Base-by-base conservation (phyloP, 2,329 filamentous ascomycete genomes). In the Fusarium ramigenum region DNA sequence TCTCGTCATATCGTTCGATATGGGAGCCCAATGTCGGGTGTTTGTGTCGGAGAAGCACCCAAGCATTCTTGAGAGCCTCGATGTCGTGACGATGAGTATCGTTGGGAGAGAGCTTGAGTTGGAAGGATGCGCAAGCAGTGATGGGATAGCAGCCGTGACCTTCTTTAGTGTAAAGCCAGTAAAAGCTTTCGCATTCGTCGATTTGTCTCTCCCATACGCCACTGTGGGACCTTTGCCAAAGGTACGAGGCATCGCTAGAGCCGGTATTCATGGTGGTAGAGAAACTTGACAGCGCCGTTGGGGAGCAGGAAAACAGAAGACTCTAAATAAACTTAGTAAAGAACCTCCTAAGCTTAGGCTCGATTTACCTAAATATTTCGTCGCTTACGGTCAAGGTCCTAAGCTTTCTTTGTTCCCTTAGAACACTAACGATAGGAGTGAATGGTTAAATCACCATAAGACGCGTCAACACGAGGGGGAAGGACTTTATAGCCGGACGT, bases 171-270 rank as follows among this genome's bases (percentile, higher is more conserved):
- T 54, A 64, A 4, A 56, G 19, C 12, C 36, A 42, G 44, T 65
- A 65, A 37, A 65, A 64, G 1, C 21, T 16, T 18, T 65, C 63
- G 2, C 47, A 64, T 5, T 64, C 63, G 21, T 65, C 63, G 19
- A 57, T 30, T 0, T n/a, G 16, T 3, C 60, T 23, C 6, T 46
- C 12, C 60, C 40, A 65, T 0, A 16, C 4, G 2, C 32, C 21
- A 5, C 11, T 0, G 1, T 21, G 4, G 7, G 44, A 44, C 10
- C 12, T 9, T 18, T 25, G 7, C 61, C 44, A 62, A 2, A 15
- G 12, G 9, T 37, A 50, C 7, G 11, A 34, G 9, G 1, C 15
- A 11, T 32, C 21, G 7, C 3, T 23, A 1, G 12, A 7, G 2
- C 3, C 7, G 3, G 25, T 7, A 15, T 7, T 0, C 43, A 46